Percentiles rank a stretch among this genome's conserved stretches.
These are phyloP conservation scores for Annulohypoxylon stygium DNA, from an alignment of 495 filamentous ascomycete species.

Conservation along the genomic window DNA sequence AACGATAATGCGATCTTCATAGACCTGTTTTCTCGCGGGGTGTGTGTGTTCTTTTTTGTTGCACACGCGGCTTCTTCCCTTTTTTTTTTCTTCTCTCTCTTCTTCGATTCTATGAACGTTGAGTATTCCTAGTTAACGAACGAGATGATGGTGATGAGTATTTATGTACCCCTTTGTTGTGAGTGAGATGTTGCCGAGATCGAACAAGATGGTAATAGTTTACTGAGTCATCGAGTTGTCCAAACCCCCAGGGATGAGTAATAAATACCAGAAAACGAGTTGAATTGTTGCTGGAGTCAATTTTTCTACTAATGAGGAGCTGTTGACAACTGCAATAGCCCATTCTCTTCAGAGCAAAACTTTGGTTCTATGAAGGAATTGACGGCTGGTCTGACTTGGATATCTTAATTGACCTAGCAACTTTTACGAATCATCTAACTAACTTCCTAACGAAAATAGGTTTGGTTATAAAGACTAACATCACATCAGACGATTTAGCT, in stretches of 20 bases:
- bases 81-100: neutral
- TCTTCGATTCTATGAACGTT: constrained; percentile 11
- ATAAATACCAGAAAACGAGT: neutral
- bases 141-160: constrained; percentile 12
- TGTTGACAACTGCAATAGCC: too few species aligned
- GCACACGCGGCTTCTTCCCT: neutral
- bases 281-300: too few species aligned
- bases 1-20: constrained; percentile 49
- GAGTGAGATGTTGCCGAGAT: constrained; percentile 8
- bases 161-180: neutral
- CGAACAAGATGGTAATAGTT: neutral
- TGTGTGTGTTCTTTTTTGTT: neutral
- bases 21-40: constrained; percentile 32
- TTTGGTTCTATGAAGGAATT: neutral
- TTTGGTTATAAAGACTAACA: neutral
- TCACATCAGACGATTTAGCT: neutral
- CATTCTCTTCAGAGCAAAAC: too few species aligned
- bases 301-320: too few species aligned
- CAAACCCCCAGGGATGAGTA: neutral
- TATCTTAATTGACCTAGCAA: neutral
- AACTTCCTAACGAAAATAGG: too few species aligned
- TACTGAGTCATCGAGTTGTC: neutral
- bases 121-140: constrained; percentile 24
- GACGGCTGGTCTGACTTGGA: too few species aligned
- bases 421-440: too few species aligned